Conservation (phyloP, 169 alveolate genomes). For the Plasmodium inui region DNA sequence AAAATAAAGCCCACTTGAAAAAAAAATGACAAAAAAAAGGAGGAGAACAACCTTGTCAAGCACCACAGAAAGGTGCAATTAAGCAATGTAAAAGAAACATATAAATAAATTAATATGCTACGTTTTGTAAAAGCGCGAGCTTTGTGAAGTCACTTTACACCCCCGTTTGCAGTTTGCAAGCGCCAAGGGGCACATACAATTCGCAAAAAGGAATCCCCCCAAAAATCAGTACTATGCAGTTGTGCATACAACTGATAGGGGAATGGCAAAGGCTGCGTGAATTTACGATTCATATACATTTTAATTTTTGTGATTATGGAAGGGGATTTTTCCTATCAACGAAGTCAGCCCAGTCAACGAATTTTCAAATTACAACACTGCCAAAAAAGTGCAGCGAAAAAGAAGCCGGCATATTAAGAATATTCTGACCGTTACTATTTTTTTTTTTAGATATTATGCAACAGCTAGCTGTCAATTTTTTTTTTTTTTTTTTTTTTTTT, state of each 20-base stretch:
- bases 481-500: not conserved
- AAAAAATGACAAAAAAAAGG: conserved; percentile 25
- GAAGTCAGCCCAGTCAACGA: not conserved
- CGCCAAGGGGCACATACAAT: not conserved
- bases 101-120: not conserved
- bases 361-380: not conserved
- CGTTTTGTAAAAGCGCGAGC: not conserved
- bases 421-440: not conserved
- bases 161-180: not conserved
- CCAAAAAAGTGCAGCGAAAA: not conserved
- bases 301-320: not conserved
- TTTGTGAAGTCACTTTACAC: not conserved
- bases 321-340: not conserved
- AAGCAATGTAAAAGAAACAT: not conserved
- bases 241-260: not conserved
- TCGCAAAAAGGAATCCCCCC: not conserved
- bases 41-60: not conserved
- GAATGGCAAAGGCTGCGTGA: not conserved
- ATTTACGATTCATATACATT: not conserved
- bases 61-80: not conserved
- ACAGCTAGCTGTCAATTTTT: not conserved
- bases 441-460: not conserved
- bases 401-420: not conserved
- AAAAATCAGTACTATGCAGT: not conserved
- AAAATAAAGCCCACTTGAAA: conserved; percentile 72